phyloP scores from a whole-genome alignment of 768 basidiomycete species.

The Omphalotus guepiniiformis region DNA sequence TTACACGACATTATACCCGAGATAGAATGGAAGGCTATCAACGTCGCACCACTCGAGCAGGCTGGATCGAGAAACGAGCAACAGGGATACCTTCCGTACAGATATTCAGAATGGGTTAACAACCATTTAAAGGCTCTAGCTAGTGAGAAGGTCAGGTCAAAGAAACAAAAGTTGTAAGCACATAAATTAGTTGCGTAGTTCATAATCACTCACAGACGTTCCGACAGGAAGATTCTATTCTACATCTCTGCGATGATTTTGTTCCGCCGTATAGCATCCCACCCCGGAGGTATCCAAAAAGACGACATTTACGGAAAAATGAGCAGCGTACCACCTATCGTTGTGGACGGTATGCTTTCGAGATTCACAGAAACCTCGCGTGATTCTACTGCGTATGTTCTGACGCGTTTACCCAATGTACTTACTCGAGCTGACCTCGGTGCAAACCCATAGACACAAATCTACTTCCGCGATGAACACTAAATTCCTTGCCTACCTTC shows the following conservation, averaged over 20 bases:
- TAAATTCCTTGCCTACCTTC: conserved; percentile 70
- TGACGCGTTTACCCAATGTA: neutral
- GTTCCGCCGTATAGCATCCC: conserved; percentile 47
- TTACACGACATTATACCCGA: conserved; percentile 76
- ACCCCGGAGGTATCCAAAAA: conserved; percentile 38
- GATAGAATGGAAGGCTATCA: conserved; percentile 73
- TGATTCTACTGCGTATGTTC: conserved; percentile 58
- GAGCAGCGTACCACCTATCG: conserved; percentile 49
- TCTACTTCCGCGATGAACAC: conserved; percentile 69
- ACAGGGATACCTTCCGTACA: conserved; percentile 54
- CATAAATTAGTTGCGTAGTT: conserved; percentile 2
- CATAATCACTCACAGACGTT: conserved; percentile 1
- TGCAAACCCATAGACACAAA: conserved; percentile 32
- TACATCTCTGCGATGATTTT: conserved; percentile 83
- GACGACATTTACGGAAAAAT: conserved; percentile 55
- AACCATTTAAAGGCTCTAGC: conserved; percentile 45
- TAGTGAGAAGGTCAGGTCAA: conserved; percentile 41
- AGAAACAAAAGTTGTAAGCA: conserved; percentile 60
- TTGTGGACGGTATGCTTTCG: conserved; percentile 71
- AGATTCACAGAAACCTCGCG: conserved; percentile 78
- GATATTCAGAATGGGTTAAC: conserved; percentile 67
- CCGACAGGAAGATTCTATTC: conserved; percentile 63
- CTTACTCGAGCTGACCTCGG: conserved; percentile 3
- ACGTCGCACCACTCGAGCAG: conserved; percentile 49
- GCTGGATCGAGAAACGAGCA: conserved; percentile 47